Base-by-base conservation (phyloP, 2,329 filamentous ascomycete genomes). In the Canariomyces notabilis region DNA sequence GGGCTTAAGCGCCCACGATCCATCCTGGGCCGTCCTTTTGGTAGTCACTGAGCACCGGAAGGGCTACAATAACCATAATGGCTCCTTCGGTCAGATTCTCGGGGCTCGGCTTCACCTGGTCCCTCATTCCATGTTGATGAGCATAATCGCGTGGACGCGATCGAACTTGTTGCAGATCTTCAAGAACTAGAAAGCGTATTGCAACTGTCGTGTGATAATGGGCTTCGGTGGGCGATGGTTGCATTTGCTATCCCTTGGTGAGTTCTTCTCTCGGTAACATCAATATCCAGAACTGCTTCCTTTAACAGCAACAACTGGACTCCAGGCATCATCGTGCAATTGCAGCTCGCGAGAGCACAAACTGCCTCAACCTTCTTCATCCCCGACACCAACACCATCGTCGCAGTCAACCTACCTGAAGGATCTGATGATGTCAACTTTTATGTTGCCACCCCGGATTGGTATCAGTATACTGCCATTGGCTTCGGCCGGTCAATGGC, bases 361-460 rank as follows among this genome's bases (percentile, higher is more conserved):
- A 35, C 43, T 4, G 48, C 50, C 9, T 57, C 56, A 4, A 57
- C 52, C 2, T 34, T 59, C 31, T 53, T 53, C 38, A 48, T 57
- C 32, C 44, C 43, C 3, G 54, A 60, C 20, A 49, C 50, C 33
- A 48, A 55, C 49, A 61, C 52, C 32, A 50, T 52, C 9, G 49
- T 59, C 34, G 42, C 53, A 39, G 39, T 61, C 46, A 57, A 60
- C 46, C 22, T 61, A 15, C 51, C 55, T 8, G 45, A 53, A 7
- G 37, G 49, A 39, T 56, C 57, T 1, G 45, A 58, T 20, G 58
- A 61, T 35, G 47, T 61, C 53, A 60, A 59, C 55, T 57, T 61
- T 33, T 59, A 51, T 37, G 33, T 60, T 35, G 35, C 43, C 2
- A 49, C 57, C 4, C 55, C 58, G 15, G 39, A 56, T 29, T 56